Conservation (phyloP, 2,329 filamentous ascomycete species). For the Ophiostoma pallidulum region DNA sequence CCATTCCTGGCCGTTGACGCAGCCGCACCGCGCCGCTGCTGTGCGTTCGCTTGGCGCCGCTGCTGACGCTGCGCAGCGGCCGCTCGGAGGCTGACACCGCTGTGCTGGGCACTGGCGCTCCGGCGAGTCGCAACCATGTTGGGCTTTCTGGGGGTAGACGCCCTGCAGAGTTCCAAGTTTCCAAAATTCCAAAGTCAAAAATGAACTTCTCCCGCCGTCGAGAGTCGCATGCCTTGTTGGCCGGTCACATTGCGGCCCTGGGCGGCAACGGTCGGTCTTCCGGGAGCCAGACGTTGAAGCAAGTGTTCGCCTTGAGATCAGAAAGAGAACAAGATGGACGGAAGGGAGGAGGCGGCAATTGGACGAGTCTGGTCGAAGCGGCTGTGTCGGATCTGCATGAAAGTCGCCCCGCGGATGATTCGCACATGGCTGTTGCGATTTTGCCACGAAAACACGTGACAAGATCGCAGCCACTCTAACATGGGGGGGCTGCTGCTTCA, state of each 20-base stretch:
- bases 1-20: background rate
- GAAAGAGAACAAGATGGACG: too few relatives aligned
- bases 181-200: too few relatives aligned
- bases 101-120: slow-evolving; percentile 1
- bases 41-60: background rate
- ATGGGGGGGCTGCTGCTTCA: background rate
- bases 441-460: slow-evolving; percentile 19
- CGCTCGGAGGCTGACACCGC: slow-evolving; percentile 9
- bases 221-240: background rate
- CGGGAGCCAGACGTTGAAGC: too few relatives aligned
- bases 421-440: slow-evolving; percentile 7
- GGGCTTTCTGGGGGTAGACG: too few relatives aligned
- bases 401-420: slow-evolving; percentile 9
- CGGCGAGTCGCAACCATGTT: slow-evolving; percentile 12
- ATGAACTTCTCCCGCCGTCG: background rate
- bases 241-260: background rate
- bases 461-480: background rate
- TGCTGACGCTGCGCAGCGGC: slow-evolving; percentile 7
- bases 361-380: too few relatives aligned
- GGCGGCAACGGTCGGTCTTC: background rate
- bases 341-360: too few relatives aligned
- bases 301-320: too few relatives aligned
- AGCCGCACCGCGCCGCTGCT: background rate
- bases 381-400: background rate
- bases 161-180: too few relatives aligned